phyloP scores from a whole-genome alignment of 352 stramenopile genomes.

The Plasmopara muralis region DNA sequence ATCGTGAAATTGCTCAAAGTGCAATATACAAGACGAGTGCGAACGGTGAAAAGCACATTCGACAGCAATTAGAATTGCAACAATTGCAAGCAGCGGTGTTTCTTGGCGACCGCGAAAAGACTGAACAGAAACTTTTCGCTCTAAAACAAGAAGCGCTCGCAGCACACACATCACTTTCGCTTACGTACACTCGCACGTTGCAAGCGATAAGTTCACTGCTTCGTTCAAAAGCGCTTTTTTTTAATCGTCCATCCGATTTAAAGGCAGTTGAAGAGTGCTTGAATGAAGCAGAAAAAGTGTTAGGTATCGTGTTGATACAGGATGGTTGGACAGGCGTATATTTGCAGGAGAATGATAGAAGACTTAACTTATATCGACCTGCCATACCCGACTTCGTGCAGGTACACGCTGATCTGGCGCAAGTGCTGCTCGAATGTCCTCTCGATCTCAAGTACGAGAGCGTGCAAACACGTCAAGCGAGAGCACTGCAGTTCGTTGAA shows the following conservation, averaged over 20 bases:
- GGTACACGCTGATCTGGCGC: constrained; percentile 42
- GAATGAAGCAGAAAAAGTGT: constrained; percentile 31
- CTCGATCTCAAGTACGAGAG: constrained; percentile 17
- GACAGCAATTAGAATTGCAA: constrained; percentile 40
- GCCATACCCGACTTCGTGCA: constrained; percentile 42
- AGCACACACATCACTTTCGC: constrained; percentile 20
- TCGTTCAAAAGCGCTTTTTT: constrained; percentile 26
- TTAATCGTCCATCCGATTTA: constrained; percentile 8
- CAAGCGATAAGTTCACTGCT: constrained; percentile 33
- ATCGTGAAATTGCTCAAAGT: constrained; percentile 18
- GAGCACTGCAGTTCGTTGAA: constrained; percentile 29
- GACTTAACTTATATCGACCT: constrained; percentile 51
- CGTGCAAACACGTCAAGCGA: constrained; percentile 9
- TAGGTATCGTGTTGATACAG: constrained; percentile 41
- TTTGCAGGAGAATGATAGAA: constrained; percentile 16
- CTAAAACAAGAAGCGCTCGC: constrained; percentile 21
- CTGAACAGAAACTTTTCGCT: constrained; percentile 18
- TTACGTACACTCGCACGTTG: constrained; percentile 35
- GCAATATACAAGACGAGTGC: constrained; percentile 33
- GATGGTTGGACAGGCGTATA: constrained; percentile 58
- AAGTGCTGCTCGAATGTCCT: constrained; percentile 41
- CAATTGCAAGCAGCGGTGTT: constrained; percentile 30
- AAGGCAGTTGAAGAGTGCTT: constrained; percentile 14
- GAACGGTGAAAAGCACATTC: constrained; percentile 34
- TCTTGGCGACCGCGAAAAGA: constrained; percentile 28